phyloP scores from a whole-genome alignment of 805 yeast genomes.

The Candida maris region DNA sequence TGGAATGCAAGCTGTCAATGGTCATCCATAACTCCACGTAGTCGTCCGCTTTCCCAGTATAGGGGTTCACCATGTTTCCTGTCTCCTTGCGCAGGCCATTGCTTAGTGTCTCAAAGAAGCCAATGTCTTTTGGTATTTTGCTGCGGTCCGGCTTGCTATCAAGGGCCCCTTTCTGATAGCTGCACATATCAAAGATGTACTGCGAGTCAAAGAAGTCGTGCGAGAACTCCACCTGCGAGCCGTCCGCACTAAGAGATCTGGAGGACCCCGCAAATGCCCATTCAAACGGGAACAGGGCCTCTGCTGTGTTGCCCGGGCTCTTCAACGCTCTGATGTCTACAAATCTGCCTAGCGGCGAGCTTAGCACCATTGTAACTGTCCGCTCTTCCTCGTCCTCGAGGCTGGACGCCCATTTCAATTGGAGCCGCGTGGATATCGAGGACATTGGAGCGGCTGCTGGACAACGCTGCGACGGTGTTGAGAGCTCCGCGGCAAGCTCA shows the following conservation, averaged over 20 bases:
- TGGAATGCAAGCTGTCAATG: slow-evolving; percentile 36
- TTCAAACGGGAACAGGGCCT: slow-evolving; percentile 44
- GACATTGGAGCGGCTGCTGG: no score
- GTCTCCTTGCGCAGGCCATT: slow-evolving; percentile 46
- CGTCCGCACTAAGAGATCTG: slow-evolving; percentile 26
- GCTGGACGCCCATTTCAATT: slow-evolving; percentile 47
- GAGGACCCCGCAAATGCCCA: slow-evolving; percentile 58
- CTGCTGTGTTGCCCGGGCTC: slow-evolving; percentile 24
- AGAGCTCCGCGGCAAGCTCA: no score
- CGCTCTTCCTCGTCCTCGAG: slow-evolving; percentile 38
- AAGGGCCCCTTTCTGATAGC: slow-evolving; percentile 5
- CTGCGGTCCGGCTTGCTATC: slow-evolving; percentile 14
- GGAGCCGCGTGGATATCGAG: slow-evolving; percentile 44
- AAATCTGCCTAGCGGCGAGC: slow-evolving; percentile 41
- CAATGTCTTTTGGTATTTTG: slow-evolving; percentile 39
- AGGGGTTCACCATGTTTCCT: slow-evolving; percentile 47
- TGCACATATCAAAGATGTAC: slow-evolving; percentile 27
- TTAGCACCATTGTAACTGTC: slow-evolving; percentile 47
- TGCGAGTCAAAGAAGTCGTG: slow-evolving; percentile 41
- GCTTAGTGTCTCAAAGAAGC: slow-evolving; percentile 39
- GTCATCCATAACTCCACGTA: slow-evolving; percentile 57
- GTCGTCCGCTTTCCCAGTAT: slow-evolving; percentile 36
- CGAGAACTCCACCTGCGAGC: slow-evolving; percentile 37
- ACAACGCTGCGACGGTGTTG: no score
- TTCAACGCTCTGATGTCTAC: slow-evolving; percentile 44